Percentiles rank a stretch among this genome's conserved stretches.
These are phyloP conservation scores for Chalaropsis thielavioides DNA, from an alignment of 2,329 filamentous ascomycete species.

Conservation along the genomic window DNA sequence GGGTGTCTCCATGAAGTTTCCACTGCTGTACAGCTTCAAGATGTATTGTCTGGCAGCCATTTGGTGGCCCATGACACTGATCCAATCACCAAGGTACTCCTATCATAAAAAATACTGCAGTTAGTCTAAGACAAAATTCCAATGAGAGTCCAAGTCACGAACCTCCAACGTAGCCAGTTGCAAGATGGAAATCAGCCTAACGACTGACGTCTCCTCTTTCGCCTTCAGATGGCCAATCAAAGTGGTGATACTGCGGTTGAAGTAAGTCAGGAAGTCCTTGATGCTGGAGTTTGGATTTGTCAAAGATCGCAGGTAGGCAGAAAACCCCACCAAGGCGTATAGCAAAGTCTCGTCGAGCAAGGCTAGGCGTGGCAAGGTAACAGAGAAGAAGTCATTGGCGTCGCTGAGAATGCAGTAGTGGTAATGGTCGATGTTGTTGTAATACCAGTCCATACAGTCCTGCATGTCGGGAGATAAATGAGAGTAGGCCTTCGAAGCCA, in stretches of 20 bases:
- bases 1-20: conserved; percentile 56
- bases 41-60: conserved; percentile 76
- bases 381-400: conserved; percentile 56
- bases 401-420: conserved; percentile 71
- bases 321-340: conserved; percentile 75
- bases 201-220: conserved; percentile 54
- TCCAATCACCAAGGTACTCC: conserved; percentile 93
- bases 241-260: conserved; percentile 71
- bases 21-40: conserved; percentile 59
- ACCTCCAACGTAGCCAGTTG: conserved; percentile 92
- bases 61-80: conserved; percentile 84
- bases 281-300: conserved; percentile 57
- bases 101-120: conserved; percentile 27
- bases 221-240: conserved; percentile 58
- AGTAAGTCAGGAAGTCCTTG: conserved; percentile 72
- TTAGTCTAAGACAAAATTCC: not conserved
- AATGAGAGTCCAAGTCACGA: conserved; percentile 21
- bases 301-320: conserved; percentile 72
- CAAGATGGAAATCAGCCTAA: conserved; percentile 72
- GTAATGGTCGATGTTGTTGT: conserved; percentile 60
- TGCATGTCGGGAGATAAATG: conserved; percentile 55
- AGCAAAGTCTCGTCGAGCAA: conserved; percentile 63
- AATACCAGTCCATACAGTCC: conserved; percentile 66
- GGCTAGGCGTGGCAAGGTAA: conserved; percentile 56
- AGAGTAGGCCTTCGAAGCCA: conserved; percentile 32